These are phyloP conservation scores for Hylodesmum podocarpum DNA, from an alignment of 306 rosid species.

Conservation along the genomic window DNA sequence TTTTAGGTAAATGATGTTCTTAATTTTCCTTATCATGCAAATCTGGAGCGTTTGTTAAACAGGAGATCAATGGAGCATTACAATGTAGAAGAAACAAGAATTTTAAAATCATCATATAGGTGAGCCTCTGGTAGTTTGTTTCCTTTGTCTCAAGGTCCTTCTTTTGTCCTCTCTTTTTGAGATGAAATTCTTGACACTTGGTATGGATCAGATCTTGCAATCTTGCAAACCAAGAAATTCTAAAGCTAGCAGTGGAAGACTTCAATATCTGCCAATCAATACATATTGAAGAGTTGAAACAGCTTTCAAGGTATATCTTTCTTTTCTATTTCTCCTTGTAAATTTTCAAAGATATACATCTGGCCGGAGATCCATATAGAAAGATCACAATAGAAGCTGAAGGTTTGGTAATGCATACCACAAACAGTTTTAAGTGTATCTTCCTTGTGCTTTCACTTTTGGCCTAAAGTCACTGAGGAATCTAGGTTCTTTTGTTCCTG, in stretches of 20 bases:
- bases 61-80: constrained; percentile 62
- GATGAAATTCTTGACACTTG: neutral
- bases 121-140: constrained; percentile 24
- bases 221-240: constrained; percentile 60
- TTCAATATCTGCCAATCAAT: constrained; percentile 70
- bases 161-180: neutral
- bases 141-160: neutral
- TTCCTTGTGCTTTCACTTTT: neutral
- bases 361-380: neutral
- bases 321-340: neutral
- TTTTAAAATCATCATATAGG: constrained; percentile 70
- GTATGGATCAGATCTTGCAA: constrained; percentile 53
- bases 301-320: constrained; percentile 54
- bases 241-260: constrained; percentile 75
- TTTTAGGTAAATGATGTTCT: constrained; percentile 64
- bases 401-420: neutral
- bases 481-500: constrained; percentile 3
- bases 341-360: neutral
- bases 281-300: constrained; percentile 59
- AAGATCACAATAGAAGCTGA: neutral
- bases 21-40: constrained; percentile 55
- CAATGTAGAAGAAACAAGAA: constrained; percentile 50
- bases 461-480: constrained; percentile 4
- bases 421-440: neutral
- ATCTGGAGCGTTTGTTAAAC: constrained; percentile 59